Percentiles rank a stretch among this genome's conserved stretches.
Evolutionary conservation across 257 asterid species (phyloP).

Genomic region (Capsicum chinense): DNA sequence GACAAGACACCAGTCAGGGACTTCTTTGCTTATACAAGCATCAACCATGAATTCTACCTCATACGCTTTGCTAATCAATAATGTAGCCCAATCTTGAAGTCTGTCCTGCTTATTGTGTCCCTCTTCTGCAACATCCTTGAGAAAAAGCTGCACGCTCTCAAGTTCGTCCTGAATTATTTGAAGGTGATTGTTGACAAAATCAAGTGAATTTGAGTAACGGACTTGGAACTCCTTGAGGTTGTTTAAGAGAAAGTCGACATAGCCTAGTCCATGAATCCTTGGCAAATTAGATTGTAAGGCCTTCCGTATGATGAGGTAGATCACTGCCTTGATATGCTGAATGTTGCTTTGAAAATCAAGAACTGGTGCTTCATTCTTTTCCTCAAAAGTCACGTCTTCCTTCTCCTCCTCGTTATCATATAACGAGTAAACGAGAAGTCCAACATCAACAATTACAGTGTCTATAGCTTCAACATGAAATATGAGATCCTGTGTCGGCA

Average conservation of each 20-base stretch:
- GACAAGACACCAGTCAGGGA: background rate
- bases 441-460: background rate
- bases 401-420: background rate
- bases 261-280: conserved; percentile 2
- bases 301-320: background rate
- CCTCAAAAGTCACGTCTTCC: background rate
- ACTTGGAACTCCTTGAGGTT: background rate
- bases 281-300: background rate
- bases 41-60: background rate
- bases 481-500: background rate
- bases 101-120: background rate
- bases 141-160: background rate
- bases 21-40: background rate
- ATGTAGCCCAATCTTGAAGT: background rate
- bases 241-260: background rate
- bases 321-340: background rate
- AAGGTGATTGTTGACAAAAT: background rate
- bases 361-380: background rate
- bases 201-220: background rate
- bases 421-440: background rate
- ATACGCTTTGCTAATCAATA: background rate
- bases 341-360: background rate
- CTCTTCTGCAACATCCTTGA: background rate
- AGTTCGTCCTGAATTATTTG: background rate
- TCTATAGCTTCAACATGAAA: background rate